Conservation (phyloP, 2,329 filamentous ascomycete species). For the Falciphora oryzae region DNA sequence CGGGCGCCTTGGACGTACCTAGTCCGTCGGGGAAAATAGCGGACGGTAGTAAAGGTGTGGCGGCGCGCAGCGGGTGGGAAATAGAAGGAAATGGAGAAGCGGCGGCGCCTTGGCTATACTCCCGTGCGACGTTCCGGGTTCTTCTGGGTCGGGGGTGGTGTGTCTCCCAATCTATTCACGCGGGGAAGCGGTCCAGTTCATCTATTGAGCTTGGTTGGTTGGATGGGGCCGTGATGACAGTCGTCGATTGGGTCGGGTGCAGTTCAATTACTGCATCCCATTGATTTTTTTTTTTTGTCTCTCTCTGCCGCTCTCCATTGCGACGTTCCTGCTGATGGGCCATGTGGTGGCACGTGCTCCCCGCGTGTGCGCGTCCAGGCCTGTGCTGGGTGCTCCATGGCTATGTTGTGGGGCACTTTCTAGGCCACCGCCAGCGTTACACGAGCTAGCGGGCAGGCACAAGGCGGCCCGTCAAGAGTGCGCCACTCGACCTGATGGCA, state of each 20-base stretch:
- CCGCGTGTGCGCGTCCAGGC: too few relatives aligned
- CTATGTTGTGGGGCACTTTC: not conserved
- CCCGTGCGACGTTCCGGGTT: not conserved
- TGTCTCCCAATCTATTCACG: conserved; percentile 2
- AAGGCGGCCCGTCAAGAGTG: too few relatives aligned
- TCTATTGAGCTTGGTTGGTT: not conserved
- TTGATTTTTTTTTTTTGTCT: too few relatives aligned
- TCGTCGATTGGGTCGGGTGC: not conserved
- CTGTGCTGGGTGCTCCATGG: too few relatives aligned
- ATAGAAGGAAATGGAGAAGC: not conserved
- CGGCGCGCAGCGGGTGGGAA: too few relatives aligned
- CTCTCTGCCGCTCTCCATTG: not conserved
- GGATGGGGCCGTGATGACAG: too few relatives aligned
- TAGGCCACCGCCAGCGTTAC: too few relatives aligned
- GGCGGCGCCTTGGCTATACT: not conserved
- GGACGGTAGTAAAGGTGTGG: not conserved
- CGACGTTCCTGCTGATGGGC: not conserved
- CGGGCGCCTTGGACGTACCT: not conserved
- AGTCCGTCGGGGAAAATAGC: not conserved
- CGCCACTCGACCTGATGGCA: too few relatives aligned
- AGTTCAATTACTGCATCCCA: not conserved
- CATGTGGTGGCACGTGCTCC: not conserved
- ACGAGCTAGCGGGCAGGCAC: too few relatives aligned
- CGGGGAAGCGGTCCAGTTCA: not conserved
- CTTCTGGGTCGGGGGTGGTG: not conserved